phyloP scores from a whole-genome alignment of 192 early-diverging fungal genomes.

The Funneliformis mosseae region DNA sequence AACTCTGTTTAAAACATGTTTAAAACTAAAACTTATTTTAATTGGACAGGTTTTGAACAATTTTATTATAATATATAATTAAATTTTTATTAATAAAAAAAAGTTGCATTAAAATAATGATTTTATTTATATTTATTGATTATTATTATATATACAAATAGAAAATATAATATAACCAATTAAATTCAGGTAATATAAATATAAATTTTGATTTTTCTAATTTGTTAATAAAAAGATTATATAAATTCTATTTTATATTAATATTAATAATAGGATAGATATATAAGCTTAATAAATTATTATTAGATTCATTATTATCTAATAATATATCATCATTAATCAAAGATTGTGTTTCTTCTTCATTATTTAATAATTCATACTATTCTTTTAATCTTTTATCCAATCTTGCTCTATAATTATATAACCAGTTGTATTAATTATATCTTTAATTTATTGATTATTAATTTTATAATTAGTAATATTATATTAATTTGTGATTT shows the following conservation, averaged over 20 bases:
- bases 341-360: background rate
- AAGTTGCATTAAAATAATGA: too few relatives aligned
- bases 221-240: background rate
- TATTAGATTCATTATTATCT: background rate
- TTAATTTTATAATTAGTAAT: background rate
- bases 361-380: background rate
- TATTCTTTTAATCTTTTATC: background rate
- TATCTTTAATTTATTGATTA: background rate
- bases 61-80: too few relatives aligned
- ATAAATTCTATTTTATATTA: background rate
- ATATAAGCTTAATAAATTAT: constrained; percentile 22
- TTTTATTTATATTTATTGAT: too few relatives aligned
- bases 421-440: background rate
- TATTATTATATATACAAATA: too few relatives aligned
- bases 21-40: too few relatives aligned
- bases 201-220: too few relatives aligned
- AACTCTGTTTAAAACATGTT: too few relatives aligned
- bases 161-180: too few relatives aligned
- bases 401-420: background rate
- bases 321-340: background rate
- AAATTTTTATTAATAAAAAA: too few relatives aligned
- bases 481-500: background rate
- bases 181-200: too few relatives aligned
- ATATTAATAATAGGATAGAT: background rate
- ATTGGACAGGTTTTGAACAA: too few relatives aligned